Evolutionary conservation across 768 basidiomycete genomes (phyloP).

Genomic region (Arthromyces matolae): DNA sequence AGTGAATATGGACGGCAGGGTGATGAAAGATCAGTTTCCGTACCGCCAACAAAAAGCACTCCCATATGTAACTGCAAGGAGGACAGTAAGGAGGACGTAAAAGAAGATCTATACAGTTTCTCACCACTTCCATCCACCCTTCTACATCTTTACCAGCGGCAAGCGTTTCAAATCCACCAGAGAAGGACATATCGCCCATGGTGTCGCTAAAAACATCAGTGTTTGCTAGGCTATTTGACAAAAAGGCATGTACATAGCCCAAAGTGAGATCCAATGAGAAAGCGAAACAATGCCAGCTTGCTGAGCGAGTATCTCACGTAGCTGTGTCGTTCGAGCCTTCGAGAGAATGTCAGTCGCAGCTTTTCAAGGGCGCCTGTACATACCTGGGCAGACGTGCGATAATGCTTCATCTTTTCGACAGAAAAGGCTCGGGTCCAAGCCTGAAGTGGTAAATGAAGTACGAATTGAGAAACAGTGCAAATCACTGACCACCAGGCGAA

Average conservation of each 20-base stretch:
- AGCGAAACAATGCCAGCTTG: slow-evolving; percentile 6
- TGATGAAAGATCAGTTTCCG: background rate
- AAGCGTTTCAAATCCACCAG: slow-evolving; percentile 25
- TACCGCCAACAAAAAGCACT: slow-evolving; percentile 17
- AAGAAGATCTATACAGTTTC: background rate
- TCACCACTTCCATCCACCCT: slow-evolving; percentile 23
- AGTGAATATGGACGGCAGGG: background rate
- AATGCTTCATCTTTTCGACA: background rate
- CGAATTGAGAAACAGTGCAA: background rate
- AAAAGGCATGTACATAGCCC: slow-evolving; percentile 9
- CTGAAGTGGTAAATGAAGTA: background rate
- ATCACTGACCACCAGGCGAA: slow-evolving; percentile 11
- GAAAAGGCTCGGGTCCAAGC: background rate
- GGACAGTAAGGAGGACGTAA: background rate
- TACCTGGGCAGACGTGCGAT: background rate
- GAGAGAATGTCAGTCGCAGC: background rate
- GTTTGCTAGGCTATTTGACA: background rate
- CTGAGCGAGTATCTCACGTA: background rate
- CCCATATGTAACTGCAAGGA: slow-evolving; percentile 18
- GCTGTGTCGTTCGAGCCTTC: background rate
- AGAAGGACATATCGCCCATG: slow-evolving; percentile 26
- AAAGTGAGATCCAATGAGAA: slow-evolving; percentile 19
- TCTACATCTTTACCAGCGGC: slow-evolving; percentile 19
- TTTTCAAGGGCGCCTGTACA: too few species aligned
- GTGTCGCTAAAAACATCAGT: slow-evolving; percentile 14